These are phyloP conservation scores for Diaporthe batatas DNA, from an alignment of 2,329 filamentous ascomycete species.

Conservation along the genomic window DNA sequence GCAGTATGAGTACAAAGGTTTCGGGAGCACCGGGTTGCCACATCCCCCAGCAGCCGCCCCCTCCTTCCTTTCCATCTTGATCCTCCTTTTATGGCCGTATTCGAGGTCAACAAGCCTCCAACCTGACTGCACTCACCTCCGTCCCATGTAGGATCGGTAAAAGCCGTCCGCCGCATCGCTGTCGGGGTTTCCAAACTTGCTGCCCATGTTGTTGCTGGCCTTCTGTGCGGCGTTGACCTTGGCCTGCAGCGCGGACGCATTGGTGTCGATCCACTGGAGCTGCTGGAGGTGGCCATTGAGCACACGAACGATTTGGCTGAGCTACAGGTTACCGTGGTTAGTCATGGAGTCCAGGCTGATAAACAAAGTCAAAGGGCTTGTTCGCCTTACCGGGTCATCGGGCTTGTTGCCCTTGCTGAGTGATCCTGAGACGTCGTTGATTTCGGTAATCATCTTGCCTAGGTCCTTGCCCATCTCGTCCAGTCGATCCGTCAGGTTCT, in stretches of 20 bases:
- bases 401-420: conserved; percentile 91
- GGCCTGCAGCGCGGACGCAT: conserved; percentile 82
- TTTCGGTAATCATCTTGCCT: conserved; percentile 97
- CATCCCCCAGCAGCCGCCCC: no score
- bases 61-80: not conserved
- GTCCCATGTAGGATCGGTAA: conserved; percentile 87
- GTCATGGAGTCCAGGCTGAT: conserved; percentile 44
- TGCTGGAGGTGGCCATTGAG: conserved; percentile 94
- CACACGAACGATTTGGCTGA: conserved; percentile 95
- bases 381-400: conserved; percentile 81
- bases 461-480: conserved; percentile 95
- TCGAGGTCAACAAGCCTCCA: not conserved
- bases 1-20: conserved; percentile 2
- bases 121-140: conserved; percentile 63
- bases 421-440: conserved; percentile 91
- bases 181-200: conserved; percentile 70
- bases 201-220: conserved; percentile 73
- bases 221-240: conserved; percentile 89
- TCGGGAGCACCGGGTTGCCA: not conserved
- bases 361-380: not conserved
- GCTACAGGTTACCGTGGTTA: conserved; percentile 59
- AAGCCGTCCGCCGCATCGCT: conserved; percentile 87
- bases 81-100: not conserved
- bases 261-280: conserved; percentile 92
- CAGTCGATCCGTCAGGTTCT: conserved; percentile 90